Base-by-base conservation (phyloP, 1,284 basidiomycete species). In the Termitomyces sp. region DNA sequence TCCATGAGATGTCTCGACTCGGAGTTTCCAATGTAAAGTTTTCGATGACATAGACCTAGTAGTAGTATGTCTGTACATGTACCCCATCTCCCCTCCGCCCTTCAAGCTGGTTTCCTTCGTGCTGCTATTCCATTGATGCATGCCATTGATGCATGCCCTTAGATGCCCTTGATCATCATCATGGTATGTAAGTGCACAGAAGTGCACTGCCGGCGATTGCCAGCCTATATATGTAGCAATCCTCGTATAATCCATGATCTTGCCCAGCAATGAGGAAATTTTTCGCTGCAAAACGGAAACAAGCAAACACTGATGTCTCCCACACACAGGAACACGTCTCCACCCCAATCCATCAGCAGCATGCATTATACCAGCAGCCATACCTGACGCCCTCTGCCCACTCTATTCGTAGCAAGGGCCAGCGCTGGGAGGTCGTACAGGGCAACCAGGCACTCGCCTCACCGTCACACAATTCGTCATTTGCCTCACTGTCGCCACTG, bases 401-500 rank as follows among this genome's bases (percentile, higher is more conserved):
- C 19, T 46, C 43, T 30, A 16, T 56, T 11, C 56, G 50, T 16
- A 62, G 46, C 37, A 61, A 65, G 8, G 62, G 63, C 11, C 62
- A 64, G 34, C 71, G 67, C 44, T 81, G 81, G 79, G 78, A 83
- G 54, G 65, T 77, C 42, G 64, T 81, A 24, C 56, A 59, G 4
- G 46, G 46, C 13, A 54, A 60, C 35, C 61, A 66, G 18, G 69
- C 69, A 24, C 62, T 70, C 10, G 63, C 70, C 46, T 66, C 71
- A 6, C 68, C 73, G 19, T 75, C 78, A n/a, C 73, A 75, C 42
- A 67, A 73, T 16, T 74, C 77, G 24, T 76, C 78, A 3, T 70
- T 73, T 54, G 65, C 68, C 48, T 74, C 78, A 7, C 60, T 73
- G 8, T 73, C 73, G 0, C 75, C 73, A n/a, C 72, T 71, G n/a